These are phyloP conservation scores for Camelina neglecta DNA, from an alignment of 345 rosid species.

Conservation along the genomic window DNA sequence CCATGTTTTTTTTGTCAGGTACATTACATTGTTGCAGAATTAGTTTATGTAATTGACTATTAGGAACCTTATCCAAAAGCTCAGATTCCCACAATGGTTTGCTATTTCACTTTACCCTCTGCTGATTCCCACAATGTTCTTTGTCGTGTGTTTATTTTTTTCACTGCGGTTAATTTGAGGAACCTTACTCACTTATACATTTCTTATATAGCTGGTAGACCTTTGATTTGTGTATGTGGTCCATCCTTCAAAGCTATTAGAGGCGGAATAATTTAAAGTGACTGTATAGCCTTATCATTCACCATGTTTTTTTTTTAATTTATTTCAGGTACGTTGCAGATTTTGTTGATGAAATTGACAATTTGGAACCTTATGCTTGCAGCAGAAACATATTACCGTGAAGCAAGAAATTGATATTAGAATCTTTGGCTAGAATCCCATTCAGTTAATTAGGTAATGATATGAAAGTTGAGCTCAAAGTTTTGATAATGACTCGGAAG, in stretches of 20 bases:
- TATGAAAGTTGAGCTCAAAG: constrained; percentile 60
- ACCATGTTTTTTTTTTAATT: no score
- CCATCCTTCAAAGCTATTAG: background rate
- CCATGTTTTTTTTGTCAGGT: constrained; percentile 46
- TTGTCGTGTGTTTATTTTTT: background rate
- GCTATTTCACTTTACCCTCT: background rate
- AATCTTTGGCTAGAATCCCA: constrained; percentile 39
- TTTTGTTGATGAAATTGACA: no score
- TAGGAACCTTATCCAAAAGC: background rate
- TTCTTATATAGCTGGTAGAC: background rate
- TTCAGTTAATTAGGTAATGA: constrained; percentile 63
- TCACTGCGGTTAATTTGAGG: background rate
- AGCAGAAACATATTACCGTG: constrained; percentile 54
- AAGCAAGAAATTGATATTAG: constrained; percentile 89
- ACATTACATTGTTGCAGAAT: background rate
- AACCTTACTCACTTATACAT: background rate
- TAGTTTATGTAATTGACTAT: background rate
- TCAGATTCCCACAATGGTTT: background rate
- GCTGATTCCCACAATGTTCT: background rate
- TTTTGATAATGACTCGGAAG: background rate
- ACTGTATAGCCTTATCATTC: background rate
- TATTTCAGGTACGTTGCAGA: no score
- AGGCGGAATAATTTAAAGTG: background rate
- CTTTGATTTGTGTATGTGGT: background rate
- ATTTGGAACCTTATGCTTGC: background rate